These are phyloP conservation scores for Lactarius akahatsu DNA, from an alignment of 768 basidiomycete species.

Conservation along the genomic window DNA sequence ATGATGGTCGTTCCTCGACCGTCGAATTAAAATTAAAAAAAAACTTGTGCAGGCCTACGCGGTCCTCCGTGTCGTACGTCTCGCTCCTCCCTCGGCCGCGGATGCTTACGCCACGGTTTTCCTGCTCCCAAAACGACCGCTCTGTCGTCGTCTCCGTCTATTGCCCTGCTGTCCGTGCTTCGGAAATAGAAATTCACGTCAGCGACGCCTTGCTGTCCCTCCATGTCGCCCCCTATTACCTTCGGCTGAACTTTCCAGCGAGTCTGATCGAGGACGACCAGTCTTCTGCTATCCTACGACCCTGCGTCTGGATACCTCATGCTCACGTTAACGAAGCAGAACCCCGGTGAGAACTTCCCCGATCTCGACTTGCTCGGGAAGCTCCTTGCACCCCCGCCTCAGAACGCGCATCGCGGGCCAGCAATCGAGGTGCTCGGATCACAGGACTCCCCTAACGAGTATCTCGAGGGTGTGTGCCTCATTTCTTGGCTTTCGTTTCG, in stretches of 20 bases:
- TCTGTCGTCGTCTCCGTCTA: slow-evolving; percentile 61
- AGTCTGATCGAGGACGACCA: slow-evolving; percentile 65
- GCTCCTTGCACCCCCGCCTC: slow-evolving; percentile 64
- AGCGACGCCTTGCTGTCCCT: slow-evolving; percentile 68
- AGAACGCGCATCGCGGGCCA: slow-evolving; percentile 35
- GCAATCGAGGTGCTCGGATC: slow-evolving; percentile 58
- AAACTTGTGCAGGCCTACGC: background rate
- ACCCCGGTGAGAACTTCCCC: slow-evolving; percentile 62
- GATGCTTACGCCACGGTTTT: slow-evolving; percentile 80
- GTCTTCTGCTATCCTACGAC: slow-evolving; percentile 72
- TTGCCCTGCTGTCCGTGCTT: slow-evolving; percentile 70
- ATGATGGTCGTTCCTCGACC: background rate
- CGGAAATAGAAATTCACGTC: slow-evolving; percentile 77
- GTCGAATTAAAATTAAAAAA: background rate
- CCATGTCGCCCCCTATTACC: slow-evolving; percentile 82
- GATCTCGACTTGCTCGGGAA: slow-evolving; percentile 80
- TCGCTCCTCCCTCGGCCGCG: background rate
- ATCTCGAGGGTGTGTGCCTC: slow-evolving; percentile 49
- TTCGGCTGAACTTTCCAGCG: slow-evolving; percentile 73
- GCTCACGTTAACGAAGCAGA: slow-evolving; percentile 68
- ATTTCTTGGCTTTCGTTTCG: background rate
- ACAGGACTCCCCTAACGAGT: slow-evolving; percentile 39
- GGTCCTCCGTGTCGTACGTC: background rate
- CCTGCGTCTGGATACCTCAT: slow-evolving; percentile 75
- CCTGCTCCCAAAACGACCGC: slow-evolving; percentile 58